A percentile compares a stretch with the other conserved stretches of the same genome.
phyloP scores from a whole-genome alignment of 2,329 filamentous ascomycete genomes.

The Ophiocordyceps camponoti-saundersi region DNA sequence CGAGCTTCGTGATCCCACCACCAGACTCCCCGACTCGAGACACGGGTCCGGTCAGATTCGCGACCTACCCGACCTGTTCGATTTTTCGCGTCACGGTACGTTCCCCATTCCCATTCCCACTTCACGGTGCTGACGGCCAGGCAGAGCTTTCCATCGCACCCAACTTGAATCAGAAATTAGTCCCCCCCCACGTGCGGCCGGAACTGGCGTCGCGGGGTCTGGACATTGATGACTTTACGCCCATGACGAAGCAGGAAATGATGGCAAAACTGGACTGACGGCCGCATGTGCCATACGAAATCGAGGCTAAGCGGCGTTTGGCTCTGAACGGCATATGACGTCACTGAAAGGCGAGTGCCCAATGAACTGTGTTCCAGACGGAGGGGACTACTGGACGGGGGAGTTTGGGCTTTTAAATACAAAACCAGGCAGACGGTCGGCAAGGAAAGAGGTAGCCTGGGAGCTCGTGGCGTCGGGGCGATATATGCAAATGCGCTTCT shows the following conservation, averaged over 20 bases:
- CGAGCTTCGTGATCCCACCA: conserved; percentile 81
- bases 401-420: background rate
- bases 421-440: conserved; percentile 10
- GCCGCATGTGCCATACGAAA: conserved; percentile 9
- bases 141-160: conserved; percentile 92
- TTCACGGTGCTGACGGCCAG: background rate
- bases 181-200: conserved; percentile 66
- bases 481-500: conserved; percentile 2
- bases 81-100: conserved; percentile 88
- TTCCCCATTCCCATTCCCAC: conserved; percentile 2
- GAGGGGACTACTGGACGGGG: conserved; percentile 5
- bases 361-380: conserved; percentile 10
- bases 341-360: conserved; percentile 12
- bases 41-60: conserved; percentile 65
- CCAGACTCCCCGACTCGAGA: conserved; percentile 83
- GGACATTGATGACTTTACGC: conserved; percentile 87
- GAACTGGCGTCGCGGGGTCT: conserved; percentile 61
- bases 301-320: conserved; percentile 15
- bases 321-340: conserved; percentile 12
- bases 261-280: conserved; percentile 88
- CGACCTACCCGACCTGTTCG: conserved; percentile 76
- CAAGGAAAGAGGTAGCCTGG: conserved; percentile 12
- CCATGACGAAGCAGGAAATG: conserved; percentile 89
- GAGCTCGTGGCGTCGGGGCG: conserved; percentile 7
- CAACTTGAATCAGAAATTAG: conserved; percentile 70